Evolutionary conservation across 176 grass and related monocot species (phyloP), one percentile per base, ranked within the genome.

Genomic region (Avena atlantica): DNA sequence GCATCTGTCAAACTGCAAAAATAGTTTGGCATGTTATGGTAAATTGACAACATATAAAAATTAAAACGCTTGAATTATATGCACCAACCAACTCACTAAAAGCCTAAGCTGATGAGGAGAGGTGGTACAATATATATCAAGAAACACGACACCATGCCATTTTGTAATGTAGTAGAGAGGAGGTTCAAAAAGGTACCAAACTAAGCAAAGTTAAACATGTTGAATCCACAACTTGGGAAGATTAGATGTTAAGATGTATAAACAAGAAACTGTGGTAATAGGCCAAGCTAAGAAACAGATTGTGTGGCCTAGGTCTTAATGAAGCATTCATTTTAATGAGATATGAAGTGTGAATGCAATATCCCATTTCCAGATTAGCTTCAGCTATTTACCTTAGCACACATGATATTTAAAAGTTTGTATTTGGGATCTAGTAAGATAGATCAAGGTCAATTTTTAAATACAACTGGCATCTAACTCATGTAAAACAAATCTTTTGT

Each of bases 1-100:
- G 89, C 90, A 87, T 99, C 97, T 85, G 91, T 92, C 80, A 87
- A 87, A 59, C 97, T 99, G 87, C 76, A 91, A 88, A 88, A 78
- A 81, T 89, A 20, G 1, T 42, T 78, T 70, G 37, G 16, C 57
- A 53, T 84, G 73, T 86, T 74, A 85, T 24, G 62, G 80, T 72
- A 62, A 83, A 70, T 84, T 81, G 58, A 59, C 21, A 25, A 45
- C 9, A 53, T 25, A 74, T 14, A 67, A 69, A 84, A 53, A 84
- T 44, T n/a, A 42, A 60, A 75, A 70, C 25, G 17, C 13, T 27
- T 51, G n/a, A 74, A 74, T 74, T 27, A 50, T 74, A 74, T 74
- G 45, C 6, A 25, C 71, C 71, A 74, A 51, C 21, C 45, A 74
- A 51, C 45, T 51, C 72, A 17, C 47, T 13, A 75, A 29, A 75